These are phyloP conservation scores for Pseudomicrostroma phylloplanum DNA, from an alignment of 1,284 basidiomycete species.

Conservation along the genomic window DNA sequence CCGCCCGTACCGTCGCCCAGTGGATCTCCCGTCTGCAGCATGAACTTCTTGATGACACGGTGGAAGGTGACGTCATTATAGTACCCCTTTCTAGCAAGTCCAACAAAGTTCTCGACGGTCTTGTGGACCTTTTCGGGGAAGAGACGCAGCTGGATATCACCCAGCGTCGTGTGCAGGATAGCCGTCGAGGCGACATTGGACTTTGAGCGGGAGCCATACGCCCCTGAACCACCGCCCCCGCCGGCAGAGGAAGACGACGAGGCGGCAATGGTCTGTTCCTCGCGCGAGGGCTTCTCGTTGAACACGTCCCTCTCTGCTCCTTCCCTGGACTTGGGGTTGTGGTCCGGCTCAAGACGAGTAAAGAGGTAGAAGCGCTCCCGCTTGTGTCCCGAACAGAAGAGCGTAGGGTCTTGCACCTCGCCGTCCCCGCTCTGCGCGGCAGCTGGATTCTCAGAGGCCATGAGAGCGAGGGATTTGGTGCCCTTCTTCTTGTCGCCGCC, in stretches of 20 bases:
- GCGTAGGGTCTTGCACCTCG: slow-evolving; percentile 74
- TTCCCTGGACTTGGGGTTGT: slow-evolving; percentile 54
- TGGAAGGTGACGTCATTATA: slow-evolving; percentile 95
- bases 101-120: slow-evolving; percentile 95
- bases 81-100: slow-evolving; percentile 82
- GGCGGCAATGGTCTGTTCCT: slow-evolving; percentile 84
- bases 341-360: slow-evolving; percentile 80
- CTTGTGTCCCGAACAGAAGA: slow-evolving; percentile 90
- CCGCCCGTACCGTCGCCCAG: slow-evolving; percentile 97
- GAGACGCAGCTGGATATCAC: slow-evolving; percentile 78
- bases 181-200: slow-evolving; percentile 52
- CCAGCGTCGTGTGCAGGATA: slow-evolving; percentile 88
- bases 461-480: slow-evolving; percentile 81
- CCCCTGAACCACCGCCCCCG: neutral
- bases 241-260: slow-evolving; percentile 56
- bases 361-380: slow-evolving; percentile 95
- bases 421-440: slow-evolving; percentile 56
- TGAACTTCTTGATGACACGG: slow-evolving; percentile 96
- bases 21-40: slow-evolving; percentile 98
- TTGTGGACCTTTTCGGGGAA: slow-evolving; percentile 88
- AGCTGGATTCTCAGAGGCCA: slow-evolving; percentile 81
- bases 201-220: neutral
- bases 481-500: slow-evolving; percentile 60
- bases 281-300: slow-evolving; percentile 93
- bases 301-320: slow-evolving; percentile 90